These are phyloP conservation scores for Sporisorium sorghi DNA, from an alignment of 1,284 basidiomycete genomes.

Conservation along the genomic window DNA sequence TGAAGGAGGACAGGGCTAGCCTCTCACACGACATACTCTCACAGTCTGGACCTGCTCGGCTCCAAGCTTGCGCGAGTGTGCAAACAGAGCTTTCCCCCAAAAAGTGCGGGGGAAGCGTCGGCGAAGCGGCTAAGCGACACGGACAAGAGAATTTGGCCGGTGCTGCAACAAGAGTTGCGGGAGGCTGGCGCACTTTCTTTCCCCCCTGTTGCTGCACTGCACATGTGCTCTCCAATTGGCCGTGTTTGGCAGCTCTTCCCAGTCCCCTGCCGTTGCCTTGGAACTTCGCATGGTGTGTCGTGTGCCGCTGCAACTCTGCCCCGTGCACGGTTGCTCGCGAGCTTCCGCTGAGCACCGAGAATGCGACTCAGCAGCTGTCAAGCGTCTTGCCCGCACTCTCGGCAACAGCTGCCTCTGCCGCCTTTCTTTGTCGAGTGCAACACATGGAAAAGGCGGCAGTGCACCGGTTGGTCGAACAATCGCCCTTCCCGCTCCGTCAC, in stretches of 20 bases:
- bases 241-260: conserved; percentile 5
- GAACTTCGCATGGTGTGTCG: not conserved
- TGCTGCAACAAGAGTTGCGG: not conserved
- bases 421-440: not conserved
- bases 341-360: no score
- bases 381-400: no score
- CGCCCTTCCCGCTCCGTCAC: not conserved
- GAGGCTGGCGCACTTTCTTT: conserved; percentile 5
- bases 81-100: not conserved
- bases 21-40: conserved; percentile 1
- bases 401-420: not conserved
- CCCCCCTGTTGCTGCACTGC: not conserved
- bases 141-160: not conserved
- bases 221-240: not conserved
- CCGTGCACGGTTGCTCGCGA: not conserved
- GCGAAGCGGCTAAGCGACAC: not conserved
- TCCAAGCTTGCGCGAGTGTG: not conserved
- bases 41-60: not conserved
- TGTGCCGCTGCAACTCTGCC: conserved; percentile 3
- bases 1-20: not conserved
- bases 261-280: not conserved
- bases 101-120: conserved; percentile 1
- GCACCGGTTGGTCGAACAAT: not conserved
- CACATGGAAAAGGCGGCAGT: not conserved
- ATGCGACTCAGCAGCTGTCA: no score